phyloP scores from a whole-genome alignment of 2,329 filamentous ascomycete species.

The Phyllosticta ampelicida region DNA sequence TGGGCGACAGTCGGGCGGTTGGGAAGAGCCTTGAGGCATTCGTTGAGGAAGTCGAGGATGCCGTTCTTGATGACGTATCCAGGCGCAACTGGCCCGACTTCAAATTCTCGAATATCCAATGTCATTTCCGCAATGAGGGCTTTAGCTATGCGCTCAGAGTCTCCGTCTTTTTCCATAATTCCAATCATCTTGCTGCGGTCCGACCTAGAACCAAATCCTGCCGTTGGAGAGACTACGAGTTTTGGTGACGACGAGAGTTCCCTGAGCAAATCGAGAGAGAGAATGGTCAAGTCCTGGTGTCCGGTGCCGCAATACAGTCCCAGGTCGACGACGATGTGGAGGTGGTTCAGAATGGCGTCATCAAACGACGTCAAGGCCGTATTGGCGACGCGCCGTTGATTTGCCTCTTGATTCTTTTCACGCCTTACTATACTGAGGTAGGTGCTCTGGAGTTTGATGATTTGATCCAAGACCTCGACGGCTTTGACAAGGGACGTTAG shows the following conservation, averaged over 20 bases:
- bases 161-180: constrained; percentile 71
- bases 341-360: constrained; percentile 73
- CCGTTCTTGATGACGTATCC: constrained; percentile 74
- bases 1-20: constrained; percentile 81
- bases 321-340: constrained; percentile 69
- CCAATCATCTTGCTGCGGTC: constrained; percentile 78
- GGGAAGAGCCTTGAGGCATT: constrained; percentile 64
- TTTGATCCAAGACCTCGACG: constrained; percentile 73
- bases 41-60: constrained; percentile 75
- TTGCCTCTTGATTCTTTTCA: constrained; percentile 42
- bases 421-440: constrained; percentile 84
- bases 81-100: constrained; percentile 55
- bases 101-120: constrained; percentile 57
- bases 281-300: constrained; percentile 68
- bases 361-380: constrained; percentile 80
- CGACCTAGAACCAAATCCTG: constrained; percentile 49
- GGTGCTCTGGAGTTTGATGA: constrained; percentile 80
- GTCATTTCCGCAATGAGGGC: constrained; percentile 61
- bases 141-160: constrained; percentile 67
- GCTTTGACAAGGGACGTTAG: constrained; percentile 67
- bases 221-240: constrained; percentile 59
- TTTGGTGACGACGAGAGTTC: constrained; percentile 77
- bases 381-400: constrained; percentile 55
- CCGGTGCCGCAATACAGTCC: constrained; percentile 80
- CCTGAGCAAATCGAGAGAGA: constrained; percentile 71